Conservation (phyloP, 148 eudicot species). For the Rhododendron simsii region DNA sequence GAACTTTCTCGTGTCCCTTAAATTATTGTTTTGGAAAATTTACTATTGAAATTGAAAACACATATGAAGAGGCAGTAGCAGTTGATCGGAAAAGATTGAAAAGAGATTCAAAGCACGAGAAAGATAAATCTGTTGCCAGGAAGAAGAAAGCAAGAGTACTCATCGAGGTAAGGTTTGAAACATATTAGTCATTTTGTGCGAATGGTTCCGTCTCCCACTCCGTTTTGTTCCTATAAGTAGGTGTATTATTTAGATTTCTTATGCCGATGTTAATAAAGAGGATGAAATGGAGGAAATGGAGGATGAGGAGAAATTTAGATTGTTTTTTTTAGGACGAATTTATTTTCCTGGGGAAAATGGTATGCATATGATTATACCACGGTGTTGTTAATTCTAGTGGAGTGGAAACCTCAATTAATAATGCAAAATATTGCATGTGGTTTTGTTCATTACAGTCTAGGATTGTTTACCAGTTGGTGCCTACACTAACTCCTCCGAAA, state of each 20-base stretch:
- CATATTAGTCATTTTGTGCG: background rate
- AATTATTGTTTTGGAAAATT: too few relatives aligned
- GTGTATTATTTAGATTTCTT: background rate
- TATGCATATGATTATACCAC: background rate
- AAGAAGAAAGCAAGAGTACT: constrained; percentile 70
- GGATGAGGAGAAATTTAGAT: too few relatives aligned
- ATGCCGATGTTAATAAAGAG: background rate
- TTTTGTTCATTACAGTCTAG: background rate
- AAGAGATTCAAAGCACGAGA: constrained; percentile 32
- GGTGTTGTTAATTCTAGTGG: background rate
- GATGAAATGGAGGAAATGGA: background rate
- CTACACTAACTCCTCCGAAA: background rate
- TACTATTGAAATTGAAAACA: too few relatives aligned
- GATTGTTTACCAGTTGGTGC: background rate
- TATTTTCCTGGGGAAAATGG: background rate
- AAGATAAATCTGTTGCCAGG: constrained; percentile 33
- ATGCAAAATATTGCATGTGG: background rate
- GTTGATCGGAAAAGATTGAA: constrained; percentile 31
- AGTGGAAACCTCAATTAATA: background rate
- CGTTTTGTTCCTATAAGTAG: background rate
- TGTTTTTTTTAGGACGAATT: background rate
- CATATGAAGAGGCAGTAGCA: constrained; percentile 22
- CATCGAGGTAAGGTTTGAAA: constrained; percentile 62
- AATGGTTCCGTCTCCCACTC: background rate
- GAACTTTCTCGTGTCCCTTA: too few relatives aligned